Evolutionary conservation across 805 yeast genomes (phyloP), one percentile per base, ranked within the genome.

Genomic region (Yamadazyma philogaea): DNA sequence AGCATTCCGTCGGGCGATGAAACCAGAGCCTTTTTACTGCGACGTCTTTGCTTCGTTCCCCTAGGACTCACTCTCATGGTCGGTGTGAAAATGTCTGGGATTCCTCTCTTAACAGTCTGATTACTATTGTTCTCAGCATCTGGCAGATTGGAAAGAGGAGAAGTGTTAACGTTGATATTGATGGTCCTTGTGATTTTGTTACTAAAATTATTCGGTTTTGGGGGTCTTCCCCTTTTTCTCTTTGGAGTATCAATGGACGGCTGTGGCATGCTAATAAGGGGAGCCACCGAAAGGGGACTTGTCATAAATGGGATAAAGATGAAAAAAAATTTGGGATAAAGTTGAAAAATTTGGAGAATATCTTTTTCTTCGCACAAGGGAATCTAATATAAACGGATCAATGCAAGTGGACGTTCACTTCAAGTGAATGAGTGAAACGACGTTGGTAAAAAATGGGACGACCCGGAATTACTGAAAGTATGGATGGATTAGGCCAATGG

Each of bases 211-310:
- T 60, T 52, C 1, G 69, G 61, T 54, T 70, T 70, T 28, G 75
- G 74, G 7, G 75, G 75, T 50, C 75, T 59, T n/a, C 75, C 75
- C 49, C 75, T 53, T 49, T 65, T 70, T 39, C 64, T 54, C 48
- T 67, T 70, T 14, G 60, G 56, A 3, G 70, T 48, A 5, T 35
- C 24, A 12, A 30, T 26, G 7, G 31, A 31, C 19, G 21, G 36
- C 18, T 34, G 36, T n/a, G 16, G 34, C 14, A 19, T 28, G 30
- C 17, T 14, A 24, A 24, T n/a, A n/a, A 24, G 28, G 10, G 17
- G 40, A 4, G 14, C 19, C 17, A 30, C 40, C n/a, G 32, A 14
- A 14, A 14, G 20, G 30, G 39, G 10, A 24, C 12, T 24, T 24
- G 8, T 24, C 28, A 24, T 24, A 24, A 24, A 7, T 24, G 28